These are phyloP conservation scores for Azolla pinnata DNA, from an alignment of 75 land plant genomes.

Conservation along the genomic window DNA sequence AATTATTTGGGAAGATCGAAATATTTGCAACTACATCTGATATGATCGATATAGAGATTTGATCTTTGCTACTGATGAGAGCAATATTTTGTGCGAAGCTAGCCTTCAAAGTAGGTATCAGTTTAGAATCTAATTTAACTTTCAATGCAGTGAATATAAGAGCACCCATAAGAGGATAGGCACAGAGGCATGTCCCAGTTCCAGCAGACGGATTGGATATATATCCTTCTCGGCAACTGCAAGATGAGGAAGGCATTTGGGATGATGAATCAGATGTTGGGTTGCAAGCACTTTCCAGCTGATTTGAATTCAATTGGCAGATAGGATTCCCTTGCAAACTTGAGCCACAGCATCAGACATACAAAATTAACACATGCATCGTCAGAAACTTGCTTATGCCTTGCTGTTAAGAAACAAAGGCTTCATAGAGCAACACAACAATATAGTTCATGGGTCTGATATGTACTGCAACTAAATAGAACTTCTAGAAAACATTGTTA, in stretches of 20 bases:
- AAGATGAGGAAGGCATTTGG: conserved; percentile 2
- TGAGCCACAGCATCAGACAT: no score
- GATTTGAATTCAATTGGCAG: not conserved
- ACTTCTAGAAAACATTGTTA: not conserved
- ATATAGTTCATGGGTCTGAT: no score
- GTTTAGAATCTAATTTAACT: not conserved
- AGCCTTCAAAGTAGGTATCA: conserved; percentile 1
- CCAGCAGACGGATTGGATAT: conserved; percentile 2
- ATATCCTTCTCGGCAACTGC: not conserved
- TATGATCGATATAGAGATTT: not conserved
- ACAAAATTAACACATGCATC: no score
- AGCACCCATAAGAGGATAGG: conserved; percentile 6
- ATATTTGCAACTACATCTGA: conserved; percentile 8
- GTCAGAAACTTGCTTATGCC: no score
- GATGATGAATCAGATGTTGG: not conserved
- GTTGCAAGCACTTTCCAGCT: conserved; percentile 3
- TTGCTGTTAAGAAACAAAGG: no score
- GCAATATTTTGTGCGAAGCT: not conserved
- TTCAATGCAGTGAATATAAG: conserved; percentile 8
- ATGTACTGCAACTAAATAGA: no score
- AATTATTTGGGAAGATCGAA: conserved; percentile 4
- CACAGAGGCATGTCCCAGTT: conserved; percentile 14
- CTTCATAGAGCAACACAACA: no score
- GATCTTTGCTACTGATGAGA: not conserved
- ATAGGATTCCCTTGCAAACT: conserved; percentile 16